Evolutionary conservation across 2,329 filamentous ascomycete genomes (phyloP), one percentile per base, ranked within the genome.

Genomic region (Hymenoscyphus infarciens): DNA sequence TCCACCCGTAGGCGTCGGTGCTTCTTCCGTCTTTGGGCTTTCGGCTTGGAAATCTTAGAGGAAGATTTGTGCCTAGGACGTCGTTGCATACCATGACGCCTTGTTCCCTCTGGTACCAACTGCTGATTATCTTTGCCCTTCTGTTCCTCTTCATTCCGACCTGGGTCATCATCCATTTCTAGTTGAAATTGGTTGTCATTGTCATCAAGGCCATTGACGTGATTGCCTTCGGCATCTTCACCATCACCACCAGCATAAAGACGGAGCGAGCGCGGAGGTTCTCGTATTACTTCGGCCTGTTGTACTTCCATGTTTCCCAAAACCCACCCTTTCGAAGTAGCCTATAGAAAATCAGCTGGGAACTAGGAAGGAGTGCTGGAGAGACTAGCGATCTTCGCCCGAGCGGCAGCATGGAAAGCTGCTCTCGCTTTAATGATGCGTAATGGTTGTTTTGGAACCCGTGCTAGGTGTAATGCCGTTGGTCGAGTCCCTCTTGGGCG

Each of bases 1-100:
- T 64, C 55, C 15, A 66, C 61, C 33, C 66, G 66, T 45, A 69
- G 61, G 39, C 66, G 63, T 25, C 67, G 70, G 56, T 61, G 19
- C 22, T 33, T 31, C 56, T 63, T 66, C 31, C 57, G 57, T 25
- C 13, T 59, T 42, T 59, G 22, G 6, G 33, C 10, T 25, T 29
- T 64, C 22, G 31, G 19, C n/a, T 64, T 62, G 31, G 57, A 49
- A n/a, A 55, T 8, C 52, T 19, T 56, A 22, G 35, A 39, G 27
- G n/a, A 7, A 42, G 16, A 19, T 35, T 10, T 29, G 42, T 52
- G 38, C 39, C 16, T 25, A 13, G 19, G 45, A 52, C 22, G n/a
- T n/a, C n/a, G 16, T 42, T 42, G 39, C 4, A n/a, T 42, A 7
- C 15, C n/a, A n/a, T 42, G 16, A 7, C 19, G 45, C 19, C 8